Conservation (phyloP, 371 early-diverging fungal genomes). For the Lichtheimia corymbifera region DNA sequence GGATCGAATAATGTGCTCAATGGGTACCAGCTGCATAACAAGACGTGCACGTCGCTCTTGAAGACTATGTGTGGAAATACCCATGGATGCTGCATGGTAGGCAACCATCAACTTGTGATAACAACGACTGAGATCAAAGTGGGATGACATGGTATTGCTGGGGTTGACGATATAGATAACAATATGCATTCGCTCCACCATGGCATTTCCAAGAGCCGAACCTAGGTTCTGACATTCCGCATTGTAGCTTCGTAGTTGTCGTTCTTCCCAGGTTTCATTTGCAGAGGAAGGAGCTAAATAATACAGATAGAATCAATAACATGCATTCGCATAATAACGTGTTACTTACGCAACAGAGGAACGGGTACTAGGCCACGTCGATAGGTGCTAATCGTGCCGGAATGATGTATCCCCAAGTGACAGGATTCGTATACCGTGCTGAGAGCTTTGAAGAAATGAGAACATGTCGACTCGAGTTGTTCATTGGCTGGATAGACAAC, state of each 20-base stretch:
- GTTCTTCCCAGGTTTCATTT: slow-evolving; percentile 29
- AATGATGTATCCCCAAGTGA: slow-evolving; percentile 54
- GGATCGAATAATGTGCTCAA: slow-evolving; percentile 58
- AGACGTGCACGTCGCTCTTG: slow-evolving; percentile 40
- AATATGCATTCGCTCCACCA: slow-evolving; percentile 38
- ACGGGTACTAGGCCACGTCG: slow-evolving; percentile 56
- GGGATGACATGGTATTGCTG: slow-evolving; percentile 44
- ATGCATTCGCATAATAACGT: neutral
- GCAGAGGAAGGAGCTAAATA: slow-evolving; percentile 6
- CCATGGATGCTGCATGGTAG: slow-evolving; percentile 18
- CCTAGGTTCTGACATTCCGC: slow-evolving; percentile 55
- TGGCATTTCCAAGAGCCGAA: slow-evolving; percentile 31
- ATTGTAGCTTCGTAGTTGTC: slow-evolving; percentile 51
- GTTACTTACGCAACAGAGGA: slow-evolving; percentile 43
- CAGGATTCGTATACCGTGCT: slow-evolving; percentile 56
- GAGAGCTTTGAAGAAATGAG: slow-evolving; percentile 56
- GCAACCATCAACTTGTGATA: slow-evolving; percentile 50
- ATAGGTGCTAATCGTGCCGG: slow-evolving; percentile 43
- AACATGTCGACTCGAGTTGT: slow-evolving; percentile 38
- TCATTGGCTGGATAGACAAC: slow-evolving; percentile 55
- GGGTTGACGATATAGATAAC: slow-evolving; percentile 66
- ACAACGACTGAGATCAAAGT: slow-evolving; percentile 57
- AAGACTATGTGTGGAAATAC: slow-evolving; percentile 6
- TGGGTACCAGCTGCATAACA: slow-evolving; percentile 59
- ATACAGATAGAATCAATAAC: neutral